phyloP scores from a whole-genome alignment of 2,329 filamentous ascomycete genomes.

The Fusarium poae region DNA sequence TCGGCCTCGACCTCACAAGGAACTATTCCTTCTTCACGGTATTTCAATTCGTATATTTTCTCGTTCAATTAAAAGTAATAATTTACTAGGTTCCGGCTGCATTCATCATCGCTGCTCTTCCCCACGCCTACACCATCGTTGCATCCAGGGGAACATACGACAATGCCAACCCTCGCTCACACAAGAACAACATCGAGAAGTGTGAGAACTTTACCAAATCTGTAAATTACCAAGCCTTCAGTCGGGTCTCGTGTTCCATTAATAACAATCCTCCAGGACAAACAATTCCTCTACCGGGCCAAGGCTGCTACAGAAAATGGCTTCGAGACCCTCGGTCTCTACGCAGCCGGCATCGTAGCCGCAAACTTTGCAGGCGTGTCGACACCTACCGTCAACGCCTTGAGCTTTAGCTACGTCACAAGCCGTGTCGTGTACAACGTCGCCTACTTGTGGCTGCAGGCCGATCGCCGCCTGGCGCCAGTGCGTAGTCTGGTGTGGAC shows the following conservation, averaged over 20 bases:
- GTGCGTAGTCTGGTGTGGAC: constrained; percentile 58
- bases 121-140: constrained; percentile 53
- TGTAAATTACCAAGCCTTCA: constrained; percentile 31
- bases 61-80: background rate
- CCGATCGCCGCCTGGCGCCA: constrained; percentile 54
- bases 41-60: background rate
- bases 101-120: constrained; percentile 53
- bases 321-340: constrained; percentile 61
- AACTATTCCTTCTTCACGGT: constrained; percentile 55
- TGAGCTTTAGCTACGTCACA: constrained; percentile 57
- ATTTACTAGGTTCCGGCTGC: constrained; percentile 56
- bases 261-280: constrained; percentile 54
- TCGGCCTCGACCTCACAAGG: constrained; percentile 54
- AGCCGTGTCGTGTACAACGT: constrained; percentile 58
- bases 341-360: constrained; percentile 59
- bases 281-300: constrained; percentile 67
- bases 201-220: constrained; percentile 51
- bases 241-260: background rate
- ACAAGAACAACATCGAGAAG: constrained; percentile 50
- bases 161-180: constrained; percentile 55
- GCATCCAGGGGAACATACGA: constrained; percentile 53
- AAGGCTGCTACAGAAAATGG: constrained; percentile 63
- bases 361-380: constrained; percentile 60
- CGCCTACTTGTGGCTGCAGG: constrained; percentile 60
- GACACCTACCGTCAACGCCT: constrained; percentile 54